phyloP scores from a whole-genome alignment of 2,329 filamentous ascomycete genomes.

The Cercospora sp. region DNA sequence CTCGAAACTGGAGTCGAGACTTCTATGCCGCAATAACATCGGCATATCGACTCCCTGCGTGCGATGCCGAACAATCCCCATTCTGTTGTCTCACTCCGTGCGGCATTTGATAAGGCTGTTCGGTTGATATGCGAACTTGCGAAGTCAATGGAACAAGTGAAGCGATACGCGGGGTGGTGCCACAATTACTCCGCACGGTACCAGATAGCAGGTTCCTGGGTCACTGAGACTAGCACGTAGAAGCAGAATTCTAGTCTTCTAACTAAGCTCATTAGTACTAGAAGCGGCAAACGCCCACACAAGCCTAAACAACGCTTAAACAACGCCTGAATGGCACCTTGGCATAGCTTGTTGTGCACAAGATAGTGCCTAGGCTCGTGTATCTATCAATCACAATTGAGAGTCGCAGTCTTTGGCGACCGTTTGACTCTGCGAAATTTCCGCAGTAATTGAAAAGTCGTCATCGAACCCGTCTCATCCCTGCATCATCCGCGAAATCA shows the following conservation, averaged over 20 bases:
- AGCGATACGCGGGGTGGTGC: background rate
- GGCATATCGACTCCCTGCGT: background rate
- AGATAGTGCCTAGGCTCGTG: background rate
- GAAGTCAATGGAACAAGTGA: background rate
- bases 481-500: too few species aligned
- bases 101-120: background rate
- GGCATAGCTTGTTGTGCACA: background rate
- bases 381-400: background rate
- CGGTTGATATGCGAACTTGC: background rate
- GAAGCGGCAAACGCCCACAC: background rate
- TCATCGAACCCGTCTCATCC: background rate
- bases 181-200: background rate
- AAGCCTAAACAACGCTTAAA: background rate
- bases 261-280: background rate
- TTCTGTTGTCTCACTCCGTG: background rate
- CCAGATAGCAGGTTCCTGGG: background rate
- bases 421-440: background rate
- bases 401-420: background rate
- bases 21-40: background rate
- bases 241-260: background rate
- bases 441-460: background rate
- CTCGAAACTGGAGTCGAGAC: background rate
- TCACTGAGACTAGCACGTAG: background rate
- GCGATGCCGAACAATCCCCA: background rate
- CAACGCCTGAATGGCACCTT: background rate